Conservation (phyloP, 148 eudicot genomes). For the Diospyros lotus region DNA sequence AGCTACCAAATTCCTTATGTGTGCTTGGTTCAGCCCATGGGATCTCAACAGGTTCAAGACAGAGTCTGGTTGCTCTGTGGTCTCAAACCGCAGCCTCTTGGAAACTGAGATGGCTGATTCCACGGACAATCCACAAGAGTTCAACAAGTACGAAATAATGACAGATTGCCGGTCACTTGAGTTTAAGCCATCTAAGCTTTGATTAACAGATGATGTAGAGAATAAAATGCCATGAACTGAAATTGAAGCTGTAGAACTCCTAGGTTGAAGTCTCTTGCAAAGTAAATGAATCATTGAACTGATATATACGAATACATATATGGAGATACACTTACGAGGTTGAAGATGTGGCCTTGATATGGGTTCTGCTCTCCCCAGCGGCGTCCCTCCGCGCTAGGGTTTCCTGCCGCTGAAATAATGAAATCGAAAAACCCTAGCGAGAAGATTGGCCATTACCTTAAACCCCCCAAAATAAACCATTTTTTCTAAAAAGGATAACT, state of each 20-base stretch:
- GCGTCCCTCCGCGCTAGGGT: background rate
- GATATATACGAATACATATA: background rate
- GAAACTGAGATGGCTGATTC: conserved; percentile 20
- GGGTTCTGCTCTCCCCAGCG: background rate
- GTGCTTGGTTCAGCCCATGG: conserved; percentile 2
- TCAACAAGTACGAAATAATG: conserved; percentile 9
- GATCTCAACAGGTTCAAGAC: conserved; percentile 10
- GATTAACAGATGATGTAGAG: conserved; percentile 7
- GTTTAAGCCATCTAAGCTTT: background rate
- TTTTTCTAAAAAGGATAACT: no score
- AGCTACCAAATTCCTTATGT: background rate
- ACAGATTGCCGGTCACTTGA: conserved; percentile 5
- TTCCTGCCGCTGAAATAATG: background rate
- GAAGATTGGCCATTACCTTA: background rate
- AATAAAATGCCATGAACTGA: background rate
- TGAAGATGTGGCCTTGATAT: background rate
- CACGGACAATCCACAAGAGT: conserved; percentile 19
- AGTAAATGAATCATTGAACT: conserved; percentile 6
- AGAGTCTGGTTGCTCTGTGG: conserved; percentile 10
- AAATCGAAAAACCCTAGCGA: background rate
- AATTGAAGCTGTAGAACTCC: background rate
- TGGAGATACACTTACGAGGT: background rate
- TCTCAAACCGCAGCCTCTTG: conserved; percentile 9
- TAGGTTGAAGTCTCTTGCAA: conserved; percentile 9
- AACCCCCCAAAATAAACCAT: background rate